phyloP scores from a whole-genome alignment of 768 basidiomycete species.

The Boletus coccyginus region DNA sequence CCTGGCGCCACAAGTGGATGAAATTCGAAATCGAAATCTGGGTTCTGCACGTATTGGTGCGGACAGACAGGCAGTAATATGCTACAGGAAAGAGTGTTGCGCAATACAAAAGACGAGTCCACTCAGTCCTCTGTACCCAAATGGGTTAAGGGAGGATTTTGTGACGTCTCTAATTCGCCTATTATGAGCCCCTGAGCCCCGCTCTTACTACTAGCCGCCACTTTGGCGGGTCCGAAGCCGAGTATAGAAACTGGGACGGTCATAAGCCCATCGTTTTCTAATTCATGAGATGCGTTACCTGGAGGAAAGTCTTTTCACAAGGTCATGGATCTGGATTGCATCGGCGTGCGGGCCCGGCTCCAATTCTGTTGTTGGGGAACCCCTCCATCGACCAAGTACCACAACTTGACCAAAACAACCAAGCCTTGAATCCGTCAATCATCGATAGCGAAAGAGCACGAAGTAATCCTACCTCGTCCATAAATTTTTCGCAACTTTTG shows the following conservation, averaged over 20 bases:
- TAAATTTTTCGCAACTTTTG: slow-evolving; percentile 9
- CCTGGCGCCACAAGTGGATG: not conserved
- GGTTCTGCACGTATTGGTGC: not conserved
- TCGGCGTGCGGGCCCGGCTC: not conserved
- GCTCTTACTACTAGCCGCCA: too few relatives aligned
- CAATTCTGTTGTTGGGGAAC: not conserved
- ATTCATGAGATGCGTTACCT: not conserved
- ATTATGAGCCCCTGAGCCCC: not conserved
- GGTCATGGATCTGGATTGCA: slow-evolving; percentile 15
- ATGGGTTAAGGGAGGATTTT: not conserved
- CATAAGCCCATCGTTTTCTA: not conserved
- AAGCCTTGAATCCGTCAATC: slow-evolving; percentile 9
- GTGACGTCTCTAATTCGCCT: not conserved
- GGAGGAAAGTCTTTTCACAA: slow-evolving; percentile 2
- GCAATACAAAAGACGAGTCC: not conserved
- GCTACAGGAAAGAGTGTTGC: not conserved
- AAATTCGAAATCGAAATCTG: not conserved
- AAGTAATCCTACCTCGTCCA: slow-evolving; percentile 10
- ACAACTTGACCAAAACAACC: slow-evolving; percentile 11
- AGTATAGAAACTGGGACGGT: not conserved
- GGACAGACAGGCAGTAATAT: too few relatives aligned
- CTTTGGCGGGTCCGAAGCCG: not conserved
- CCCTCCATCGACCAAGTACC: slow-evolving; percentile 16
- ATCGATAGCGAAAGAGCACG: not conserved
- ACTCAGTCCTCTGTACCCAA: not conserved